Percentiles rank a stretch among this genome's conserved stretches.
phyloP scores from a whole-genome alignment of 371 early-diverging fungal species.

The Aphelidium insulamus region DNA sequence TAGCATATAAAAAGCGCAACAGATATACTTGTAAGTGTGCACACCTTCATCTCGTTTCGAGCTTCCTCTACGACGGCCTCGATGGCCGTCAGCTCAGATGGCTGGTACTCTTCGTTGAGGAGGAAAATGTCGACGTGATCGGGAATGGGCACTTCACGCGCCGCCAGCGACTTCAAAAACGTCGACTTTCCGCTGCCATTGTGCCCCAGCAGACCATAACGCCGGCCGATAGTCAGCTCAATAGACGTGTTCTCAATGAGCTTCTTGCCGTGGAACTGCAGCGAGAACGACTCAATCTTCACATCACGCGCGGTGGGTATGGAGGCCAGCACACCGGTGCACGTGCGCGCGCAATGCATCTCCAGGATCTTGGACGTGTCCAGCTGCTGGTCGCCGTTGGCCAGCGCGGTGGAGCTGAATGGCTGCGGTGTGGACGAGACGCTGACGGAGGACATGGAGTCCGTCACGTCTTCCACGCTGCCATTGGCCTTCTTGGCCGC shows the following conservation, averaged over 20 bases:
- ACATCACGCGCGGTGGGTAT: conserved; percentile 79
- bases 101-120: conserved; percentile 84
- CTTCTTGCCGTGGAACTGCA: conserved; percentile 77
- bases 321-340: conserved; percentile 84
- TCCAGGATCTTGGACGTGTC: no score
- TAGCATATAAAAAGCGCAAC: conserved; percentile 12
- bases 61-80: conserved; percentile 78
- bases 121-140: conserved; percentile 89
- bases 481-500: no score
- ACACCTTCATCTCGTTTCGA: conserved; percentile 40
- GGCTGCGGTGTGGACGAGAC: no score
- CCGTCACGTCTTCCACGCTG: no score
- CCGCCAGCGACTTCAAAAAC: conserved; percentile 78
- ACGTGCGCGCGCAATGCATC: conserved; percentile 41
- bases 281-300: conserved; percentile 81
- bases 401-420: no score
- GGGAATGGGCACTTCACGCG: conserved; percentile 87
- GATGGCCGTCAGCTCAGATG: conserved; percentile 71
- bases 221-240: conserved; percentile 92
- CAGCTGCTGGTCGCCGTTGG: no score
- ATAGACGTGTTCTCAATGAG: conserved; percentile 80
- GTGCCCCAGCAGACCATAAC: conserved; percentile 88
- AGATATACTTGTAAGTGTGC: no score
- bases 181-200: conserved; percentile 98
- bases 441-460: no score